Conservation (phyloP, 345 rosid genomes). For the Camelina sativa region DNA sequence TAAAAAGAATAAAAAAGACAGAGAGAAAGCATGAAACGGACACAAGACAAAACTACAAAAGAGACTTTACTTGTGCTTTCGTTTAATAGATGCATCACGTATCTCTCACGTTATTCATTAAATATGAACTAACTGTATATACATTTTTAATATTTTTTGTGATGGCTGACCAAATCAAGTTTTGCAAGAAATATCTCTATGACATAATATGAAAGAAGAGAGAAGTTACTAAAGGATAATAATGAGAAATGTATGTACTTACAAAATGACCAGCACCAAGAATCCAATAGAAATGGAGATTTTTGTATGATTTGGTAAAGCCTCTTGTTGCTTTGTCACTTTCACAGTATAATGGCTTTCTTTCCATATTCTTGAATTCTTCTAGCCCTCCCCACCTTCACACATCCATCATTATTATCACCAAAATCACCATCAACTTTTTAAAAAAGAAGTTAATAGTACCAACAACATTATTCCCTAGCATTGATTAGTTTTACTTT, state of each 20-base stretch:
- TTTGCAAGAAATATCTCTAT: background rate
- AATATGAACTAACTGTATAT: background rate
- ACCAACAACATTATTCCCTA: conserved; percentile 34
- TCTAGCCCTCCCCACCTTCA: conserved; percentile 78
- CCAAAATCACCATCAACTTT: conserved; percentile 17
- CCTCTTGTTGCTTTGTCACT: conserved; percentile 58
- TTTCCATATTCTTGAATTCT: conserved; percentile 47
- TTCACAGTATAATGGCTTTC: conserved; percentile 67
- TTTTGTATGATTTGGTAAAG: conserved; percentile 72
- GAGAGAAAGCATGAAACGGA: conserved; percentile 19
- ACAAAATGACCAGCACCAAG: conserved; percentile 98
- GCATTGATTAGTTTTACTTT: too few species aligned
- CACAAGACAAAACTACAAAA: conserved; percentile 1
- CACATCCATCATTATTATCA: background rate
- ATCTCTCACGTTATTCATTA: conserved; percentile 35
- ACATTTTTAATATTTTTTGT: background rate
- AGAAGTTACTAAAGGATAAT: background rate
- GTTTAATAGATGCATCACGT: conserved; percentile 35
- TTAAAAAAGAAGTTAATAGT: background rate
- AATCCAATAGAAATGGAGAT: conserved; percentile 86
- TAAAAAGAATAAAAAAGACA: conserved; percentile 14
- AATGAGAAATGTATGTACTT: conserved; percentile 41
- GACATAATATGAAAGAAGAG: conserved; percentile 1
- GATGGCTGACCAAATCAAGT: conserved; percentile 9
- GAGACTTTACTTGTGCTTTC: conserved; percentile 33